These are phyloP conservation scores for Dryas octopetala DNA, from an alignment of 306 rosid species.

Conservation along the genomic window DNA sequence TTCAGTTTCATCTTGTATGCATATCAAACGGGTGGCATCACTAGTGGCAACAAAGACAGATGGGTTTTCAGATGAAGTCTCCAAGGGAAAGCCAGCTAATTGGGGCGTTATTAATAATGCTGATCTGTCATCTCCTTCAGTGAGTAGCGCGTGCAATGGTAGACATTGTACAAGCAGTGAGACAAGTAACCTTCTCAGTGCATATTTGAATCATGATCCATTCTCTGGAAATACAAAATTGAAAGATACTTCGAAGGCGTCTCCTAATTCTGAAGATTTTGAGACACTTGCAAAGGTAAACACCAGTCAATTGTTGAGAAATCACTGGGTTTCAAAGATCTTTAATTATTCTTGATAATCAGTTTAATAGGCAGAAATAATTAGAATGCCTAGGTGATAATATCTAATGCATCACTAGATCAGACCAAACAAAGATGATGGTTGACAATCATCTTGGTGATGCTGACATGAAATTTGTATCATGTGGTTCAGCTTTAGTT, in stretches of 20 bases:
- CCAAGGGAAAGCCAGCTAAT: constrained; percentile 5
- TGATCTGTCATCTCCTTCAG: constrained; percentile 14
- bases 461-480: constrained; percentile 5
- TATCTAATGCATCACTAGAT: constrained; percentile 1
- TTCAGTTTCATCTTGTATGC: constrained; percentile 11
- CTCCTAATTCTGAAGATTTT: constrained; percentile 12
- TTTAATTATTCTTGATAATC: constrained; percentile 6
- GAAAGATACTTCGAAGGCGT: constrained; percentile 10
- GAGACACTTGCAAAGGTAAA: constrained; percentile 18
- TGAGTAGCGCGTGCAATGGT: constrained; percentile 13
- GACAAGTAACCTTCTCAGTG: constrained; percentile 10
- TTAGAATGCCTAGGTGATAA: constrained; percentile 14
- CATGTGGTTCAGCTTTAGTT: background rate
- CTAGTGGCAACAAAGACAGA: constrained; percentile 7
- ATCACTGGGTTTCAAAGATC: background rate
- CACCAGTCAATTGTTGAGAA: background rate
- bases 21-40: constrained; percentile 18
- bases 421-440: background rate
- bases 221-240: constrained; percentile 13
- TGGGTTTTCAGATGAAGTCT: constrained; percentile 18
- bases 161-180: constrained; percentile 12
- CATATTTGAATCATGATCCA: constrained; percentile 4
- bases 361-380: constrained; percentile 6
- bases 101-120: background rate
- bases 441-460: background rate